Percentiles rank a stretch among this genome's conserved stretches.
These are phyloP conservation scores for Hypoxylon sp. DNA, from an alignment of 2,329 filamentous ascomycete species.

Conservation along the genomic window DNA sequence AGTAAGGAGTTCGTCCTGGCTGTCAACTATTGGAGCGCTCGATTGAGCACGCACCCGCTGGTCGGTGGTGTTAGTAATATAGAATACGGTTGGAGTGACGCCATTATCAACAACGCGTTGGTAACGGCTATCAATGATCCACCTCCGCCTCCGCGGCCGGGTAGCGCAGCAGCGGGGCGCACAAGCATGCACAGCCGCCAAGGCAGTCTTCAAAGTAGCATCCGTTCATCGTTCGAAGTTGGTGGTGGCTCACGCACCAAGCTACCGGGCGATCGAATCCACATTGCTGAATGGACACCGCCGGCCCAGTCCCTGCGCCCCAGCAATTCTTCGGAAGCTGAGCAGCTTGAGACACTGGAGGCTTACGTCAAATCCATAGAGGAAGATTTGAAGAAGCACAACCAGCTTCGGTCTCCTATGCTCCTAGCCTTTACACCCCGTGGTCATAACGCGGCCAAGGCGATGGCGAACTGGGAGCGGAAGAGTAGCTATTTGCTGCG, in stretches of 20 bases:
- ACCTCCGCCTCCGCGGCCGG: slow-evolving; percentile 60
- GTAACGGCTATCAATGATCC: slow-evolving; percentile 67
- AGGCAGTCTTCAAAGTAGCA: slow-evolving; percentile 57
- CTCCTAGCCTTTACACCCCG: slow-evolving; percentile 89
- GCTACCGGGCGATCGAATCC: slow-evolving; percentile 85
- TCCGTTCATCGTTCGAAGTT: slow-evolving; percentile 74
- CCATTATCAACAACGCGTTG: slow-evolving; percentile 75
- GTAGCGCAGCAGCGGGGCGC: slow-evolving; percentile 62
- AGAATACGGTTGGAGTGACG: slow-evolving; percentile 96
- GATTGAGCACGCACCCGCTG: slow-evolving; percentile 92
- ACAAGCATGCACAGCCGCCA: slow-evolving; percentile 63
- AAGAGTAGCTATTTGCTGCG: slow-evolving; percentile 92
- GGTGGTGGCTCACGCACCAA: slow-evolving; percentile 70
- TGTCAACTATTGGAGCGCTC: slow-evolving; percentile 97
- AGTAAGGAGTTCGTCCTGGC: slow-evolving; percentile 94
- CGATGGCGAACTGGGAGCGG: slow-evolving; percentile 97
- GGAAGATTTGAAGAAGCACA: slow-evolving; percentile 86
- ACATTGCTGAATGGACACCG: slow-evolving; percentile 89
- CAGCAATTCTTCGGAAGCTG: slow-evolving; percentile 80
- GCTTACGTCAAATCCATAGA: slow-evolving; percentile 89
- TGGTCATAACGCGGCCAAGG: slow-evolving; percentile 82
- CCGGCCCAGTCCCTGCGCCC: slow-evolving; percentile 92
- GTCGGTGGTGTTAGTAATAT: slow-evolving; percentile 95
- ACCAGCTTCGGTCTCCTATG: slow-evolving; percentile 88
- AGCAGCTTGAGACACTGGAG: slow-evolving; percentile 81